Conservation (phyloP, 768 basidiomycete species). For the Collybia sordida region DNA sequence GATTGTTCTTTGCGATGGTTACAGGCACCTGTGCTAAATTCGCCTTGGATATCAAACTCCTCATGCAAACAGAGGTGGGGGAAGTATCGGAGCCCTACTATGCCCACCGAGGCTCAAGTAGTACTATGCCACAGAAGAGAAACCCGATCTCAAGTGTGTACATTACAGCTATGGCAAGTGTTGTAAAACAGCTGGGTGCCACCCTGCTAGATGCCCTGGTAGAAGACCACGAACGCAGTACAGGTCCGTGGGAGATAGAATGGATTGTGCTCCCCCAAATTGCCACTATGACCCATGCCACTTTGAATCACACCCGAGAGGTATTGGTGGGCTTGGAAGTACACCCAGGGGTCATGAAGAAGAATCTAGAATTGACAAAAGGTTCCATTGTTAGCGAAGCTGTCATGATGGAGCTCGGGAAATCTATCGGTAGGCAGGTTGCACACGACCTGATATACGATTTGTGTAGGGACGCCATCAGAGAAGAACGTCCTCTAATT, state of each 20-base stretch:
- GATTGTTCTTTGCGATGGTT: constrained; percentile 42
- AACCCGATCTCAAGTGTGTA: constrained; percentile 46
- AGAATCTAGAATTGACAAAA: constrained; percentile 35
- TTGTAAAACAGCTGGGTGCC: constrained; percentile 36
- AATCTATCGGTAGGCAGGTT: constrained; percentile 39
- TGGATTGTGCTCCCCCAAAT: constrained; percentile 48
- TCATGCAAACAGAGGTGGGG: constrained; percentile 47
- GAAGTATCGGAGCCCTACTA: constrained; percentile 45
- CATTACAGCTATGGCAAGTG: constrained; percentile 41
- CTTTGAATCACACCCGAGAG: constrained; percentile 32
- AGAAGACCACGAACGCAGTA: constrained; percentile 47
- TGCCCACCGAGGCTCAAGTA: constrained; percentile 43
- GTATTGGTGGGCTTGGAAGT: constrained; percentile 40
- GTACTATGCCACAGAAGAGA: constrained; percentile 52
- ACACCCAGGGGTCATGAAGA: constrained; percentile 36
- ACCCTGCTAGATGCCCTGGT: constrained; percentile 47
- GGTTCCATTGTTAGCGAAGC: constrained; percentile 44
- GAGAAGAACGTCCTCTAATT: constrained; percentile 26
- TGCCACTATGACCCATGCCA: constrained; percentile 39
- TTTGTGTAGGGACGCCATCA: constrained; percentile 30
- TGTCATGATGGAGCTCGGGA: constrained; percentile 47
- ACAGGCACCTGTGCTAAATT: constrained; percentile 47
- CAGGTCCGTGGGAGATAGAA: constrained; percentile 52
- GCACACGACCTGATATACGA: constrained; percentile 46
- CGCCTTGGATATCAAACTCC: constrained; percentile 41